Base-by-base conservation (phyloP, 2,329 filamentous ascomycete genomes). In the Pseudogymnoascus sp. region DNA sequence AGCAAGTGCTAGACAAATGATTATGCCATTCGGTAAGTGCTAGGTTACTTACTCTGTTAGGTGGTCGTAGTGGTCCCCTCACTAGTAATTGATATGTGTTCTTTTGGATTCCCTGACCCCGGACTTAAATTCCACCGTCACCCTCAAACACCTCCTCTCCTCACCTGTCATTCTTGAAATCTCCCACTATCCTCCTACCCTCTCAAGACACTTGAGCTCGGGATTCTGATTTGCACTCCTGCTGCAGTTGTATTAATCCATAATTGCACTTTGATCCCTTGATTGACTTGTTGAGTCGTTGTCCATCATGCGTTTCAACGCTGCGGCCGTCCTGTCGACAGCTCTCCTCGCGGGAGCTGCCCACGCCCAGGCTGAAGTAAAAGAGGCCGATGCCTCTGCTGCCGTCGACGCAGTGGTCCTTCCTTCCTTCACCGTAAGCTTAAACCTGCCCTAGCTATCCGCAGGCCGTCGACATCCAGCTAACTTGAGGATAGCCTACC, bases 221-320 rank as follows among this genome's bases (percentile, higher is more conserved):
- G 24, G 59, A 37, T 40, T 44, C 58, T 21, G n/a, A 36, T 33
- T 54, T 60, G 36, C 24, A 59, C 24, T 60, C 21, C 58, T 39
- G 24, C 13, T 60, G 26, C 37, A 40, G n/a, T 60, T 62, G 33
- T 29, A 36, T 61, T n/a, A 29, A 17, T n/a, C 47, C 17, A 60
- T 31, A 58, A 58, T 35, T 50, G 44, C 44, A 50, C 44, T 15
- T 50, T 50, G 44, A 50, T 29, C 24, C 44, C 44, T 66, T 61
- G 64, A 68, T 67, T 63, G 41, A 61, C 63, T 61, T 26, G 62
- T 66, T 66, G 63, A 61, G 61, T 63, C 60, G 60, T 66, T 59
- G 60, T 62, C 65, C 81, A 86, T 72, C 73, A 95, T 96, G 91
- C 90, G 88, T 85, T 85, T 96, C 78, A 88, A 89, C 78, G 81